Evolutionary conservation across 2,329 filamentous ascomycete genomes (phyloP).

Genomic region (Trichophyton benhamiae): DNA sequence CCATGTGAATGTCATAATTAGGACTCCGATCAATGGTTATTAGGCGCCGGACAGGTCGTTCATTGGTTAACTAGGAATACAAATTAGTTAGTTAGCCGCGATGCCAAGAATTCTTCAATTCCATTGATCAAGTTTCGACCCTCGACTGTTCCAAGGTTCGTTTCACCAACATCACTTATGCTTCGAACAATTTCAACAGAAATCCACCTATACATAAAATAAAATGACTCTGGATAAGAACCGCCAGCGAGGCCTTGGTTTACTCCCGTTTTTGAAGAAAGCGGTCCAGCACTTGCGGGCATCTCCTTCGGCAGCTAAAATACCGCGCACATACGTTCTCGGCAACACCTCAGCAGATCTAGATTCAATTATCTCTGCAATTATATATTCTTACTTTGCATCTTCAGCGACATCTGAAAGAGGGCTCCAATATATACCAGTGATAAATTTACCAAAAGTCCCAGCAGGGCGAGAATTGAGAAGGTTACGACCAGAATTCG

Average conservation of each 20-base stretch:
- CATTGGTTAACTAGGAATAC: too few species aligned
- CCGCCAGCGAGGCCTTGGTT: constrained; percentile 4
- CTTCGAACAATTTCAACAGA: background rate
- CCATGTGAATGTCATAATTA: background rate
- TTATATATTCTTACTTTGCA: constrained; percentile 49
- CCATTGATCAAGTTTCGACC: too few species aligned
- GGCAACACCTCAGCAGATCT: constrained; percentile 43
- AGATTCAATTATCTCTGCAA: constrained; percentile 50
- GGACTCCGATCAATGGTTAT: too few species aligned
- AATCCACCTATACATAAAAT: background rate
- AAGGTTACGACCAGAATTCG: constrained; percentile 46
- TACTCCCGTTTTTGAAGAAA: constrained; percentile 29
- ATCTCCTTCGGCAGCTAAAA: constrained; percentile 16
- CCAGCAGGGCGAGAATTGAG: constrained; percentile 36
- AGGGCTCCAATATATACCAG: constrained; percentile 39
- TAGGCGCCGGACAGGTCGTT: too few species aligned
- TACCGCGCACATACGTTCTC: constrained; percentile 28
- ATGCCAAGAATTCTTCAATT: too few species aligned
- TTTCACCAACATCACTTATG: background rate
- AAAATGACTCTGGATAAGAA: background rate
- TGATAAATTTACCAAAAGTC: constrained; percentile 45
- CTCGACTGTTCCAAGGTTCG: too few species aligned
- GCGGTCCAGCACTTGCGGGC: constrained; percentile 21
- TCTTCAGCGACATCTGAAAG: constrained; percentile 26
- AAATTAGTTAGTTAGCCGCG: too few species aligned